Evolutionary conservation across 176 grass and related monocot genomes (phyloP), one percentile per base, ranked within the genome.

Genomic region (Cocos nucifera): DNA sequence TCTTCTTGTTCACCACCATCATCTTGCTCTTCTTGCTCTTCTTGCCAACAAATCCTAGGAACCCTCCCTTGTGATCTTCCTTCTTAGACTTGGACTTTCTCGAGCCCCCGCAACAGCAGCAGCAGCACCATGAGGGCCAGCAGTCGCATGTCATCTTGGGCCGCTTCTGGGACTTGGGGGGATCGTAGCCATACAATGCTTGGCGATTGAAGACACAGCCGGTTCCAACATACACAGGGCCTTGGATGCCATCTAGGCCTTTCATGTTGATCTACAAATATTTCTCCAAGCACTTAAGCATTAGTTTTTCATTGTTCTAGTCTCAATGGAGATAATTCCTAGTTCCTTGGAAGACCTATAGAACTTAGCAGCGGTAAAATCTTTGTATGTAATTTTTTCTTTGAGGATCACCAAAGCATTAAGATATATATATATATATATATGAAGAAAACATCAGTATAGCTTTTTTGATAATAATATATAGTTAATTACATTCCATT

Each of bases 91-190:
- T 74, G 64, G 75, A 68, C 77, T 88, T 91, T 52, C 80, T 71
- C 22, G 71, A 73, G 7, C 74, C 15, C 20, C 91, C 80, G 61
- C 74, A 81, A 29, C 90, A 95, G 77, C 90, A 86, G 62, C 86
- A 90, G 50, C 83, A 88, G 69, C 92, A 97, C 87, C 87, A 97
- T 0, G 87, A 91, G 6, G 92, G 92, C 92, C 81, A 97, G 78
- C 92, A 91, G 67, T 97, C 92, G 53, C 92, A 97, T 17, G 92
- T 97, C 92, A 97, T 97, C 82, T 91, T 97, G 0, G 69, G 84
- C 50, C 92, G 53, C 83, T 91, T 97, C 58, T 97, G 69, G 12
- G 74, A 62, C 58, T 80, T 67, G 15, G 92, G 87, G 29, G 92
- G 92, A 62, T 97, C 92, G 56, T 90, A 96, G 3, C 91, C 91